phyloP scores from a whole-genome alignment of 2,329 filamentous ascomycete species.

The Trichoderma lentiforme region DNA sequence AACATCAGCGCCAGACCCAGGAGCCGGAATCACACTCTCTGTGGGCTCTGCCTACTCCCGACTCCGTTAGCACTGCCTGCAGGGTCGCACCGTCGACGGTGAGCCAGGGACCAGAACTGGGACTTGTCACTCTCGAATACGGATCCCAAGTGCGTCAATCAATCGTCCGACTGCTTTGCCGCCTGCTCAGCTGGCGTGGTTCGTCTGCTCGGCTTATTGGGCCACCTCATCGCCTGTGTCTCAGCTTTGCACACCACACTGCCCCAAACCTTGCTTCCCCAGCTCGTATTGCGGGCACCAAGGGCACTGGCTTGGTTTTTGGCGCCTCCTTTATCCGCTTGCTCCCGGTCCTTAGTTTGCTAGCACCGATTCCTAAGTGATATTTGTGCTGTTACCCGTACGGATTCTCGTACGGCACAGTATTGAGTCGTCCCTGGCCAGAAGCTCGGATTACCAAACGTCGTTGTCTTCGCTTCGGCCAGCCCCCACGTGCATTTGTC shows the following conservation, averaged over 20 bases:
- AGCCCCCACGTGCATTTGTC: slow-evolving; percentile 3
- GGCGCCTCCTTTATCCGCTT: slow-evolving; percentile 12
- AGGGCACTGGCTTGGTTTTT: not conserved
- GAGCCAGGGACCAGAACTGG: not conserved
- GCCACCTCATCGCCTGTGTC: slow-evolving; percentile 19
- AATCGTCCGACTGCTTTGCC: not conserved
- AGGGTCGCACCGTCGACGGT: slow-evolving; percentile 8
- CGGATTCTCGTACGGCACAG: not conserved
- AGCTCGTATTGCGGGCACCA: slow-evolving; percentile 19
- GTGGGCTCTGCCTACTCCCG: slow-evolving; percentile 3
- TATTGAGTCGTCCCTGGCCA: not conserved
- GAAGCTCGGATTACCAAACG: not conserved
- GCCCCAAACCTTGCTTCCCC: slow-evolving; percentile 17
- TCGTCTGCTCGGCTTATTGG: slow-evolving; percentile 12
- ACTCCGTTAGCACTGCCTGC: slow-evolving; percentile 11
- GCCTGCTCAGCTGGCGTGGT: slow-evolving; percentile 18
- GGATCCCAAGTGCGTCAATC: not conserved
- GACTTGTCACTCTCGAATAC: not conserved
- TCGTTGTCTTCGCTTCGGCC: not conserved
- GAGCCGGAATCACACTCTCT: not conserved
- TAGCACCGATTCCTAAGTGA: not conserved
- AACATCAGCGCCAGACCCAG: not conserved
- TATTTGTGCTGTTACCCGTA: not conserved
- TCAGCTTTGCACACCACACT: slow-evolving; percentile 9
- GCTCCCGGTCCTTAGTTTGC: slow-evolving; percentile 1